Conservation (phyloP, 495 filamentous ascomycete genomes). For the Aspergillus coremiiformis region DNA sequence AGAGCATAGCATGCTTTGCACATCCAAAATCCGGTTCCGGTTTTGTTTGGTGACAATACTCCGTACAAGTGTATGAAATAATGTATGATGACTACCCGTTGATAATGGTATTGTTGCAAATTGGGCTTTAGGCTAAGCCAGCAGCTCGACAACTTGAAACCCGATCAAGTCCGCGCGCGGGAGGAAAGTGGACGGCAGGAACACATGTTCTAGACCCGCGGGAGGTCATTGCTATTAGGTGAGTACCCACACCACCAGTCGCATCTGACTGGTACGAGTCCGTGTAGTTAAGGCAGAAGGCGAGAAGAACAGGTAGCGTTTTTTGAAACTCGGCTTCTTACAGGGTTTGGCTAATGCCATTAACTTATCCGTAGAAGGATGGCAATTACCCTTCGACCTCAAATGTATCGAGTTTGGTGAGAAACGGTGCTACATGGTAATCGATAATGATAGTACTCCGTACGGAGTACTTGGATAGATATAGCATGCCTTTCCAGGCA, state of each 20-base stretch:
- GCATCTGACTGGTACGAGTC: constrained; percentile 1
- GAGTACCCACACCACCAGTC: constrained; percentile 12
- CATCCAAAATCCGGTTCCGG: background rate
- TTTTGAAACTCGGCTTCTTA: too few relatives aligned
- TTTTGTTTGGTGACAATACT: background rate
- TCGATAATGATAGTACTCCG: background rate
- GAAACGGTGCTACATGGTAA: background rate
- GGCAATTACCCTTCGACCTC: too few relatives aligned
- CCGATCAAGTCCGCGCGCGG: background rate
- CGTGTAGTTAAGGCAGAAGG: background rate
- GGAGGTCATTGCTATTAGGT: background rate
- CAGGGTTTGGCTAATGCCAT: too few relatives aligned
- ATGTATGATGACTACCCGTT: background rate
- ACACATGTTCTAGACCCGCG: constrained; percentile 20
- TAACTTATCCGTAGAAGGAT: too few relatives aligned
- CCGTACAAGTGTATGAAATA: background rate
- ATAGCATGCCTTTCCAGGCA: too few relatives aligned
- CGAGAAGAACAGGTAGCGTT: too few relatives aligned
- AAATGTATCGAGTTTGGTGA: too few relatives aligned
- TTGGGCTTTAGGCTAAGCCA: background rate
- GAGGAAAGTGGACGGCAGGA: constrained; percentile 10
- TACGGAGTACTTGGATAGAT: too few relatives aligned
- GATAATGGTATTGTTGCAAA: background rate
- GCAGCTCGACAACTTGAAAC: background rate
- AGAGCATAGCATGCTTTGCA: background rate